Percentiles rank a stretch among this genome's conserved stretches.
phyloP scores from a whole-genome alignment of 148 eudicot species.

The Vaccinium vitisidaea region DNA sequence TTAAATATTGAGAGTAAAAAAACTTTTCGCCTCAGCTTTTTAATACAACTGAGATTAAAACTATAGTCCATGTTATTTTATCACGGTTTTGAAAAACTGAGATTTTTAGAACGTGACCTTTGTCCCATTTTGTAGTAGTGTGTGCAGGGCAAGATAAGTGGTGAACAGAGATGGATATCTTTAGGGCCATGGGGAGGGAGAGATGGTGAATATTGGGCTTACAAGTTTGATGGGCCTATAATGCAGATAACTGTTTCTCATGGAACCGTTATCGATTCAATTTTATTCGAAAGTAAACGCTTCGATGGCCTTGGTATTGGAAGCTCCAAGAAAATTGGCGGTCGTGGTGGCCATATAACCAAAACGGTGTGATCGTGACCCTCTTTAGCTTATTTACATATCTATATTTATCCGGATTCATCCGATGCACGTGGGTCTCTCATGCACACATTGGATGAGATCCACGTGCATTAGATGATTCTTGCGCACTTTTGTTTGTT shows the following conservation, averaged over 20 bases:
- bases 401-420: neutral
- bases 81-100: too few relatives aligned
- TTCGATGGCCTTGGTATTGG: neutral
- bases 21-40: too few relatives aligned
- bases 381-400: neutral
- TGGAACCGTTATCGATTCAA: neutral
- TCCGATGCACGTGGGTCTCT: neutral
- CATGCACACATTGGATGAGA: neutral
- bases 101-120: too few relatives aligned
- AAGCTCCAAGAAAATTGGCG: neutral
- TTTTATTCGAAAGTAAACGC: neutral
- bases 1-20: too few relatives aligned
- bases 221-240: neutral
- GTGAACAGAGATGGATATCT: neutral
- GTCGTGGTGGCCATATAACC: neutral
- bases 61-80: too few relatives aligned
- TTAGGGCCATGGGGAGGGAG: neutral
- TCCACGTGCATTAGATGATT: too few relatives aligned
- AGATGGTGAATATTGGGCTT: neutral
- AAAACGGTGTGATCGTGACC: neutral
- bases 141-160: neutral
- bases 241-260: neutral
- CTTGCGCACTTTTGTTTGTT: too few relatives aligned
- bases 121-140: too few relatives aligned
- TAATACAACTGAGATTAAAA: too few relatives aligned